Evolutionary conservation across 305 asterid genomes (phyloP), one percentile per base, ranked within the genome.

Genomic region (Withania somnifera): DNA sequence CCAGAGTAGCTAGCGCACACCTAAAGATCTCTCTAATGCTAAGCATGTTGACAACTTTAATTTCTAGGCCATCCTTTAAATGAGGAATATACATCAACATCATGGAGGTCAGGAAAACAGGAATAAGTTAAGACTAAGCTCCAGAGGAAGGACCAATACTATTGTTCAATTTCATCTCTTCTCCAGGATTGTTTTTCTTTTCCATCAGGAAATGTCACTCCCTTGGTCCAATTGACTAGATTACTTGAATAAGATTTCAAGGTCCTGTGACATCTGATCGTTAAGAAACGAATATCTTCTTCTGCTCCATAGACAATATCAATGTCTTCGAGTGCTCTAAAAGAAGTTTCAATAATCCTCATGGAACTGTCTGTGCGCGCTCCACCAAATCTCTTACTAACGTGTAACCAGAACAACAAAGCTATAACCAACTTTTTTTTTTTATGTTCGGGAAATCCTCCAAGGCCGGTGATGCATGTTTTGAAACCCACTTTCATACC

Each of bases 211-310:
- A 77, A 92, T 86, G 91, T 89, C 78, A 28, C 87, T 15, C 95
- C 94, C 87, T 91, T 3, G 90, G 81, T n/a, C 92, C 91, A 78
- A 91, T 86, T n/a, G 92, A 89, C 84, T 89, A 87, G 11, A 94
- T 86, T 13, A 87, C 75, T 32, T 85, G 87, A 36, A 94, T 91
- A 75, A 94, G 90, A 42, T 87, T 86, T 84, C 97, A 82, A 3
- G 97, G 98, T 24, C 97, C 94, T 7, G 91, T 91, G 40, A 90
- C 81, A 79, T 93, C 93, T 52, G 97, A 88, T 78, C 77, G 83
- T 88, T 93, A 94, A 61, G 93, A 86, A 60, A 93, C 3, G 3
- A 94, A 87, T 1, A 92, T 0, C 86, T 87, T 91, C 7, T 82
- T 86, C 47, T 87, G 84, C 79, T 88, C 89, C 0, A 60, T 83